Evolutionary conservation across 768 basidiomycete species (phyloP), one percentile per base, ranked within the genome.

Genomic region (Kockovaella imperatae): DNA sequence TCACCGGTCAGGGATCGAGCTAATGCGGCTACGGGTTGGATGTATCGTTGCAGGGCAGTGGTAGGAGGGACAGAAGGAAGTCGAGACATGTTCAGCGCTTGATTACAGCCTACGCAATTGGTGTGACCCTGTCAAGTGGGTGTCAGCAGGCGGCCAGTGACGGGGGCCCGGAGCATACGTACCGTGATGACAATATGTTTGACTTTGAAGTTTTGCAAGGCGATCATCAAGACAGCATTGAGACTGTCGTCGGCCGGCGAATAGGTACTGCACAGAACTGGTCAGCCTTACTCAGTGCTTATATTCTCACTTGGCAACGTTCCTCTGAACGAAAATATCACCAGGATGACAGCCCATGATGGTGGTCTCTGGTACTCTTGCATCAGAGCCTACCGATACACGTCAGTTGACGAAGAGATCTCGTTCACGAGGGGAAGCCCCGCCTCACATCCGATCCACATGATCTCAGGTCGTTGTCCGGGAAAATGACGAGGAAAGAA

Each of bases 181-280:
- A 65, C 63, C 29, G 58, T 56, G 18, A 66, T 55, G 11, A 67
- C 61, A 20, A 67, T 63, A 49, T 67, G 64, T 43, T 57, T 59
- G 36, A 67, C 61, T 41, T 62, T 60, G 59, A 62, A 62, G 32
- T 67, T 67, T 30, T 56, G 56, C 35, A 67, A 39, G 8, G 64
- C 64, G 26, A 67, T 62, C 56, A 57, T 51, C 56, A 63, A 58
- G 21, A 67, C 64, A 7, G 55, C 51, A 35, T 67, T 67, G 34
- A 63, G 36, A 10, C 62, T 59, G 32, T 63, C 64, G 50, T 67
- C 64, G 15, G 56, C 45, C 5, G 61, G 64, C 4, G 52, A 52
- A 35, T 67, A 67, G 1, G 50, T 47, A 47, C 62, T 64, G 44
- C 11, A 42, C 2, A 17, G 46, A 45, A 17, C 39, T 20, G 5